Percentiles rank a stretch among this genome's conserved stretches.
Conservation (phyloP, 805 yeast genomes). For the Metschnikowia peoriensis region DNA sequence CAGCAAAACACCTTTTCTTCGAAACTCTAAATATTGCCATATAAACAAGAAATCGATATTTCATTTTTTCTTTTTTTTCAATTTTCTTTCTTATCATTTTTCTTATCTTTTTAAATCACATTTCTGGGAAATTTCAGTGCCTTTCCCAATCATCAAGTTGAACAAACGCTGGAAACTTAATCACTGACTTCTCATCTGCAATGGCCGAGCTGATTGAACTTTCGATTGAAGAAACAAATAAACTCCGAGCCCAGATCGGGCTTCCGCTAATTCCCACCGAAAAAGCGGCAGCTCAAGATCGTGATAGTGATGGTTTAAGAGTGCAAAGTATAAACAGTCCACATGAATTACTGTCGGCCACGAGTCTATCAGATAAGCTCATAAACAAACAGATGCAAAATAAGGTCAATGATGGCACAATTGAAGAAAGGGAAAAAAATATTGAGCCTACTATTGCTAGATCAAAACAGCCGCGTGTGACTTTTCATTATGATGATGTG, state of each 20-base stretch:
- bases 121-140: no score
- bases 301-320: not conserved
- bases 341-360: not conserved
- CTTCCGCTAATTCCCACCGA: slow-evolving; percentile 46
- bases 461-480: slow-evolving; percentile 16
- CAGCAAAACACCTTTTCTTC: no score
- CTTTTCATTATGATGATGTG: slow-evolving; percentile 14
- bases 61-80: no score
- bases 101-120: no score
- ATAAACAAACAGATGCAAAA: not conserved
- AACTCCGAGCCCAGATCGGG: slow-evolving; percentile 50
- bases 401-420: not conserved
- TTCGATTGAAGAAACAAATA: slow-evolving; percentile 56
- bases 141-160: no score
- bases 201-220: slow-evolving; percentile 21
- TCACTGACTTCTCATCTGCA: not conserved
- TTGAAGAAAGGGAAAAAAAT: not conserved
- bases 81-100: no score
- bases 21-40: no score
- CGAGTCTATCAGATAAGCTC: not conserved
- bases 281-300: not conserved
- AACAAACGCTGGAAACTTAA: no score
- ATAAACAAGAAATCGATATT: no score
- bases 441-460: slow-evolving; percentile 5
- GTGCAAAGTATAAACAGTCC: not conserved